A percentile compares a stretch with the other conserved stretches of the same genome.
Evolutionary conservation across 768 basidiomycete species (phyloP).

Genomic region (Favolaschia claudopus): DNA sequence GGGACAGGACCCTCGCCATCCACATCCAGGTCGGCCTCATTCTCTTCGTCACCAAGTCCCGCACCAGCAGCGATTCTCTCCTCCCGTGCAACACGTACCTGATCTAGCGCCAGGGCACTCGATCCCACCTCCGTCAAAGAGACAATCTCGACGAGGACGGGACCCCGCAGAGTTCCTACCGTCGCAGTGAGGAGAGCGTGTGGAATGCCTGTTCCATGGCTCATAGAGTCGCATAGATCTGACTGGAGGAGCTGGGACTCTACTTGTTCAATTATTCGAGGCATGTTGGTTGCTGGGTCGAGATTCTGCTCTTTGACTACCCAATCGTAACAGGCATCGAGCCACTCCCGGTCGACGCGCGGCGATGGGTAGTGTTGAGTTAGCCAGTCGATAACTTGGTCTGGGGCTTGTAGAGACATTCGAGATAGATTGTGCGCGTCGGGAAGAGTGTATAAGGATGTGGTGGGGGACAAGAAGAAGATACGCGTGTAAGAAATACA

Average conservation of each 20-base stretch:
- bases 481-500: too few species aligned
- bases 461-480: neutral
- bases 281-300: slow-evolving; percentile 54
- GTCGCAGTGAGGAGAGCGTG: slow-evolving; percentile 45
- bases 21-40: slow-evolving; percentile 63
- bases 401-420: slow-evolving; percentile 42
- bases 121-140: slow-evolving; percentile 84
- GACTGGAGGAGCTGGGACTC: slow-evolving; percentile 77
- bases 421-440: slow-evolving; percentile 6
- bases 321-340: slow-evolving; percentile 76
- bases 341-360: slow-evolving; percentile 75
- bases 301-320: slow-evolving; percentile 55
- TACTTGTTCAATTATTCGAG: slow-evolving; percentile 61
- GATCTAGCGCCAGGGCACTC: slow-evolving; percentile 83
- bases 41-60: slow-evolving; percentile 51
- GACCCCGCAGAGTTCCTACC: slow-evolving; percentile 44
- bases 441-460: neutral
- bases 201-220: slow-evolving; percentile 73
- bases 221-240: slow-evolving; percentile 75
- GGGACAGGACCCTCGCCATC: slow-evolving; percentile 81
- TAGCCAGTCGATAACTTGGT: slow-evolving; percentile 60
- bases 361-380: slow-evolving; percentile 65
- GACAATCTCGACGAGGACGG: slow-evolving; percentile 78
- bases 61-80: slow-evolving; percentile 68
- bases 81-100: slow-evolving; percentile 67